Base-by-base conservation (phyloP, 805 yeast species). In the Saccharomycopsis oosterbeekiorum region DNA sequence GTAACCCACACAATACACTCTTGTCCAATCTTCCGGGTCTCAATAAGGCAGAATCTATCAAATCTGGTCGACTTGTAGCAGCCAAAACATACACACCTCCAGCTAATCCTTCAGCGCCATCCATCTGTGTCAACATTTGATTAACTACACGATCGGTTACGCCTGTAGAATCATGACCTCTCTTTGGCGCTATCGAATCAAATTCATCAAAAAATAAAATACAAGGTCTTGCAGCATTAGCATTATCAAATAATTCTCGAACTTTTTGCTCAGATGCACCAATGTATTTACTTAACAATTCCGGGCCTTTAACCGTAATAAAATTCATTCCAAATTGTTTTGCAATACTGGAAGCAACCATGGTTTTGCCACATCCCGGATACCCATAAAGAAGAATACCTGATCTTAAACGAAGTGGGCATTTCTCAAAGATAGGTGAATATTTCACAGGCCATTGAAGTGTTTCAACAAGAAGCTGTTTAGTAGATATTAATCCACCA, bases 111-210 rank as follows among this genome's bases (percentile, higher is more conserved):
- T 94, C 98, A 0, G 98, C 98, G 75, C 99, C 99, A 73, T 94
- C 99, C 97, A 94, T 92, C 71, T 94, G 97, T 0, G 99, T 94
- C 68, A 94, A 80, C 83, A 94, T 82, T 70, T 94, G 99, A 73
- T 94, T 94, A 29, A 94, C 99, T 50, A 94, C 97, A 67, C 99
- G 80, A 71, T 94, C 99, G 2, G 98, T 94, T 3, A 94, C 98
- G 61, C 98, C 98, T 0, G 98, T 92, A 1, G 96, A 89, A 70
- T 93, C 99, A 69, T 92, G 97, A 1, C 98, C 98, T 79, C 98
- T 85, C 71, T 92, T 92, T 0, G 98, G 98, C 0, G 98, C 97
- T 69, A 94, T 90, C 0, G 98, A 91, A 68, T 93, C 98, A 71
- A 93, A 92, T 70, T 93, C 97, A 73, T 93, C 98, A 72, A 93